Conservation (phyloP, 2,329 filamentous ascomycete species). For the Fusarium sp. region DNA sequence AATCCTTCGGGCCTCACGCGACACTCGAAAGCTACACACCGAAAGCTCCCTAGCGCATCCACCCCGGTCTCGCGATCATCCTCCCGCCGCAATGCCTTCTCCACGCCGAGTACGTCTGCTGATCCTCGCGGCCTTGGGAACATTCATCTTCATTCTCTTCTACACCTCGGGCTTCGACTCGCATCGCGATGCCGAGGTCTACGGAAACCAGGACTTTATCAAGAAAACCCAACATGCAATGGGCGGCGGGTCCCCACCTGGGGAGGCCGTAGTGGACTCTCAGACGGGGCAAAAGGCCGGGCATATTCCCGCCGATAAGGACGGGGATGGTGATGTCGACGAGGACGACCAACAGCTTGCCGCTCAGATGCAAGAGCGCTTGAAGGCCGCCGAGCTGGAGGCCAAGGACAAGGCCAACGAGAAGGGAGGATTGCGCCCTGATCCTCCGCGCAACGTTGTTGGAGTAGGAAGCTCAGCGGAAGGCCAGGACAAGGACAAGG, state of each 20-base stretch:
- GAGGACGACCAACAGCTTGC: constrained; percentile 69
- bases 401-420: constrained; percentile 79
- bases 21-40: constrained; percentile 31
- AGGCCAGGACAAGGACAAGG: constrained; percentile 60
- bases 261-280: constrained; percentile 59
- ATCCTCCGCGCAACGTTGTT: constrained; percentile 70
- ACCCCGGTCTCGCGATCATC: constrained; percentile 33
- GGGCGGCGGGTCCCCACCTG: constrained; percentile 54
- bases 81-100: constrained; percentile 72
- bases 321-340: constrained; percentile 70
- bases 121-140: constrained; percentile 74
- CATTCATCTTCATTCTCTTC: constrained; percentile 80
- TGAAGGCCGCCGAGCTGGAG: constrained; percentile 78
- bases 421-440: constrained; percentile 74
- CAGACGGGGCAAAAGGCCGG: constrained; percentile 57
- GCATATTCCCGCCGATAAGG: constrained; percentile 63
- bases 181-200: constrained; percentile 62
- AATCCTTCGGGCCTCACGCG: constrained; percentile 3
- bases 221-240: constrained; percentile 72
- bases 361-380: constrained; percentile 70
- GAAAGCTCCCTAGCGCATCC: constrained; percentile 47
- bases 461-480: constrained; percentile 72
- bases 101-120: constrained; percentile 79
- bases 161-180: constrained; percentile 75
- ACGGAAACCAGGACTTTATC: constrained; percentile 70